Evolutionary conservation across 225 moss, liverwort and hornwort species (phyloP).

Genomic region (Polytrichum commune): DNA sequence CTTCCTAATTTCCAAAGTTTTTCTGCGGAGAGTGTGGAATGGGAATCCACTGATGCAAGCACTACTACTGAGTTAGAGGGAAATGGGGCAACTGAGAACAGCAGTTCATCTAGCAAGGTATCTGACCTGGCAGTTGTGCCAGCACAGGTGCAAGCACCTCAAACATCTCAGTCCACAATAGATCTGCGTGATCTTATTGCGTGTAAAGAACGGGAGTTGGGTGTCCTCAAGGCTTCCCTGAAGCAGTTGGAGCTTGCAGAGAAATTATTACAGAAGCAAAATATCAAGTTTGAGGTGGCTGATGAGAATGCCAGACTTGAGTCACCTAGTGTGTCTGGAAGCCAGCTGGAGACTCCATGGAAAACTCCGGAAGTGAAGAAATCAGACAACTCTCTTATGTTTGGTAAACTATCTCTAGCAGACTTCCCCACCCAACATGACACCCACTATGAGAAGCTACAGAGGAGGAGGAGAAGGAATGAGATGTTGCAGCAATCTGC

Average conservation of each 20-base stretch:
- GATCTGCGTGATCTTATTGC: constrained; percentile 4
- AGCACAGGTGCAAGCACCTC: constrained; percentile 27
- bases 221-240: constrained; percentile 22
- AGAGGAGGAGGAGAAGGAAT: constrained; percentile 40
- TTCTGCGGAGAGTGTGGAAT: background rate
- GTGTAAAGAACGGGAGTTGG: constrained; percentile 7
- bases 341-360: constrained; percentile 5
- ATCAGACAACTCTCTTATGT: constrained; percentile 17
- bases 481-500: constrained; percentile 30
- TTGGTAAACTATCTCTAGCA: constrained; percentile 25
- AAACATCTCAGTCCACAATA: constrained; percentile 15
- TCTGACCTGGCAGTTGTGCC: background rate
- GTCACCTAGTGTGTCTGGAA: background rate
- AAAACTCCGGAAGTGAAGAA: constrained; percentile 8
- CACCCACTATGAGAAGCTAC: constrained; percentile 34
- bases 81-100: background rate
- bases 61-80: background rate
- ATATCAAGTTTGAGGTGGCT: background rate
- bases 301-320: constrained; percentile 18
- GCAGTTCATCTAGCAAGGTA: background rate
- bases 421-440: constrained; percentile 30
- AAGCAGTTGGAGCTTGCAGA: constrained; percentile 27
- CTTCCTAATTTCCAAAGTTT: background rate
- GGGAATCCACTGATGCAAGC: background rate
- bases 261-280: constrained; percentile 33